Base-by-base conservation (phyloP, 371 early-diverging fungal species). In the Mortierella sp. region DNA sequence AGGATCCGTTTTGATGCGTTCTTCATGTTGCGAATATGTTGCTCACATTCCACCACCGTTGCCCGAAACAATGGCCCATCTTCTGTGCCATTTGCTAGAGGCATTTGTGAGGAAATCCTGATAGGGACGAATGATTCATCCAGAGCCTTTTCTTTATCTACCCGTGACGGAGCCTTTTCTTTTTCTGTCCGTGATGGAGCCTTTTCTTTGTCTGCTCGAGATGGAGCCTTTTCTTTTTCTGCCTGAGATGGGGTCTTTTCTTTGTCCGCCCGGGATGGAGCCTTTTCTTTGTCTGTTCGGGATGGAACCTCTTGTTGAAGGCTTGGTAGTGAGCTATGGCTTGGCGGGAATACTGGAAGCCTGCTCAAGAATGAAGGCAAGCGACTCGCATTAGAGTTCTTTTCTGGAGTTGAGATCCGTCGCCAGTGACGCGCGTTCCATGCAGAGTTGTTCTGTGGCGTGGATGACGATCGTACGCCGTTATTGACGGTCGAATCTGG, bases 31-130 rank as follows among this genome's bases (percentile, higher is more conserved):
- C 68, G 63, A 10, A 89, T 90, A 43, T 84, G 83, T 11, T 78
- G 81, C 72, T 91, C 92, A 4, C 88, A 75, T 38, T 85, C 80
- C 11, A 81, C 76, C 28, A 91, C 79, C 1, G 89, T 88, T 0
- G 87, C 87, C 38, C 92, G 78, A 65, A 91, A 90, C 1, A 90
- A 60, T 8, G 91, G 91, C 2, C 90, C 91, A 73, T 91, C 91
- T 36, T 89, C 90, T 4, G 87, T 71, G 33, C 85, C 85, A 8
- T 67, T 69, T 19, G 86, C 86, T n/a, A 75, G 58, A 7, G 72
- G 72, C 45, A 70, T 60, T 13, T 63, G 32, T 6, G 68, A 16
- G 8, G 47, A 43, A 0, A 40, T n/a, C 11, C 63, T 43, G 16
- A 65, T n/a, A 13, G 58, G n/a, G 3, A 47, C 50, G 11, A 32